phyloP scores from a whole-genome alignment of 2,329 filamentous ascomycete species.

The Aspergillus sp. region DNA sequence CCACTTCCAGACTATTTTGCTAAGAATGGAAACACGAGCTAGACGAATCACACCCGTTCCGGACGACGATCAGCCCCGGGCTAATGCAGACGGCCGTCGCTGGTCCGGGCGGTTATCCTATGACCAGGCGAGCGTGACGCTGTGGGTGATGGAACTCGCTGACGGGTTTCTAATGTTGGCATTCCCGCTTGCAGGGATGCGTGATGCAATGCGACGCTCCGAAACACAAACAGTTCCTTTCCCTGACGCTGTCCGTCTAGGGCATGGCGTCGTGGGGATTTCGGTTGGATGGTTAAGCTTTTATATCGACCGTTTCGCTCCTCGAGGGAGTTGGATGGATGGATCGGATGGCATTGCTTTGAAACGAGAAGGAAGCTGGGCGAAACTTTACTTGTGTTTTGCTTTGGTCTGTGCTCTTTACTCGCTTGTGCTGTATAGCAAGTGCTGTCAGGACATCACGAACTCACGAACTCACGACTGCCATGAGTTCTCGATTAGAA shows the following conservation, averaged over 20 bases:
- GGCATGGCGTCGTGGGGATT: background rate
- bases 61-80: background rate
- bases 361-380: background rate
- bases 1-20: conserved; percentile 1
- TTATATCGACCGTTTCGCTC: conserved; percentile 3
- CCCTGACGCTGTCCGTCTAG: background rate
- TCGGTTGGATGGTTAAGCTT: conserved; percentile 1
- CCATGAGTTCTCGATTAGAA: background rate
- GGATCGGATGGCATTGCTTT: background rate
- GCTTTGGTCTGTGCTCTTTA: background rate
- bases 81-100: conserved; percentile 8
- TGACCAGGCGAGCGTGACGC: background rate
- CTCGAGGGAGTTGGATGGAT: background rate
- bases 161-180: conserved; percentile 11
- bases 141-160: background rate
- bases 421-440: background rate
- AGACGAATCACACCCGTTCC: background rate
- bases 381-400: background rate
- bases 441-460: no score
- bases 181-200: background rate
- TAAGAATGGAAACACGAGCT: conserved; percentile 7
- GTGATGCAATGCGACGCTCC: background rate
- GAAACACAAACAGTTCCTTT: background rate
- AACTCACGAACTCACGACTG: no score
- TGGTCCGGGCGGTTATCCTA: conserved; percentile 2